Evolutionary conservation across 164 flowering plant species (phyloP).

Genomic region (Nymphaea thermarum): DNA sequence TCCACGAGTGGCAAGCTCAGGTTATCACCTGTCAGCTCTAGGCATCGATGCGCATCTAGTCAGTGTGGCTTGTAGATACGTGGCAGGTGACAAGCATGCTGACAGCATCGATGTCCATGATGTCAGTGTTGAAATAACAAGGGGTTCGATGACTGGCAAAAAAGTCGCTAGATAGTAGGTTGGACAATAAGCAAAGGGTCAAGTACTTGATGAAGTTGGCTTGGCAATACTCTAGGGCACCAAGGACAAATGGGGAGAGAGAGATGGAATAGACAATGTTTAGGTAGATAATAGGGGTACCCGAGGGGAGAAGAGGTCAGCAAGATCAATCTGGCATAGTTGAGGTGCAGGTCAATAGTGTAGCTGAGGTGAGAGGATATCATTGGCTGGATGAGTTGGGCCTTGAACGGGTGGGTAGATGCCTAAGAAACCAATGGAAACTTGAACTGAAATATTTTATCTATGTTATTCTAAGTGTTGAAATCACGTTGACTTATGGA

Average conservation of each 20-base stretch:
- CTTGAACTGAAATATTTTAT: conserved; percentile 6
- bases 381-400: conserved; percentile 38
- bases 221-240: conserved; percentile 93
- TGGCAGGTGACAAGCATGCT: too few relatives aligned
- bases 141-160: conserved; percentile 29
- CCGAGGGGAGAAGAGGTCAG: conserved; percentile 63
- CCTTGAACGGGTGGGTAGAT: conserved; percentile 54
- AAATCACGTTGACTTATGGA: too few relatives aligned
- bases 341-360: conserved; percentile 87
- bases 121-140: conserved; percentile 29
- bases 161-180: conserved; percentile 36
- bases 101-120: too few relatives aligned
- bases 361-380: conserved; percentile 75
- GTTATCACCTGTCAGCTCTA: too few relatives aligned
- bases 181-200: conserved; percentile 52
- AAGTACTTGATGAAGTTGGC: conserved; percentile 86
- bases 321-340: conserved; percentile 85
- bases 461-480: too few relatives aligned
- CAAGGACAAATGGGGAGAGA: conserved; percentile 35
- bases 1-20: too few relatives aligned
- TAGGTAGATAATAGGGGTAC: conserved; percentile 68
- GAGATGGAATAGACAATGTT: conserved; percentile 57
- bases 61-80: too few relatives aligned
- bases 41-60: too few relatives aligned
- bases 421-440: conserved; percentile 57